These are phyloP conservation scores for Fragilariopsis cylindrus DNA, from an alignment of 108 stramenopile genomes.

Conservation along the genomic window DNA sequence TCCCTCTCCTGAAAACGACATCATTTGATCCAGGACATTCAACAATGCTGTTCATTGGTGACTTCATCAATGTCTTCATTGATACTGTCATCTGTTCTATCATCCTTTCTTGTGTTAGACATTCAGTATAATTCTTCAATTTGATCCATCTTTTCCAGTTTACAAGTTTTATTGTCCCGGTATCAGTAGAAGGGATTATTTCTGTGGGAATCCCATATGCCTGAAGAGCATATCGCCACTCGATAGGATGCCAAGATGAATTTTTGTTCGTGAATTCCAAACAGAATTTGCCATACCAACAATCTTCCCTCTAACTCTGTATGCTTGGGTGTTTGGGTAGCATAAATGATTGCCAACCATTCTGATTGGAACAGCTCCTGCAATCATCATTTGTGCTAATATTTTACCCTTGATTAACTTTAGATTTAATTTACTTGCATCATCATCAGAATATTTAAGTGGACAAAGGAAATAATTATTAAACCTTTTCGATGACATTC, in stretches of 20 bases:
- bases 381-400: not conserved
- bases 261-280: not conserved
- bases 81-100: not conserved
- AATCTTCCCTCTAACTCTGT: not conserved
- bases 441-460: too few relatives aligned
- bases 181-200: conserved; percentile 12
- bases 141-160: conserved; percentile 18
- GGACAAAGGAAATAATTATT: too few relatives aligned
- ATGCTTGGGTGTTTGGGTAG: not conserved
- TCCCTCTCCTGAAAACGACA: conserved; percentile 1
- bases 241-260: not conserved
- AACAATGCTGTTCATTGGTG: not conserved
- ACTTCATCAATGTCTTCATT: not conserved
- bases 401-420: too few relatives aligned
- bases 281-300: not conserved
- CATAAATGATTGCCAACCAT: conserved; percentile 5
- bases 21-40: conserved; percentile 15
- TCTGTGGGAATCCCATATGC: conserved; percentile 29
- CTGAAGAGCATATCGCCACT: conserved; percentile 27
- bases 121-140: not conserved
- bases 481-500: too few relatives aligned
- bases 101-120: not conserved
- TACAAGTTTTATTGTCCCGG: conserved; percentile 4
- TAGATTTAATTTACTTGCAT: too few relatives aligned
- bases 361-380: conserved; percentile 1